A percentile compares a stretch with the other conserved stretches of the same genome.
Evolutionary conservation across 768 basidiomycete species (phyloP).

Genomic region (Tephrocybe sp.): DNA sequence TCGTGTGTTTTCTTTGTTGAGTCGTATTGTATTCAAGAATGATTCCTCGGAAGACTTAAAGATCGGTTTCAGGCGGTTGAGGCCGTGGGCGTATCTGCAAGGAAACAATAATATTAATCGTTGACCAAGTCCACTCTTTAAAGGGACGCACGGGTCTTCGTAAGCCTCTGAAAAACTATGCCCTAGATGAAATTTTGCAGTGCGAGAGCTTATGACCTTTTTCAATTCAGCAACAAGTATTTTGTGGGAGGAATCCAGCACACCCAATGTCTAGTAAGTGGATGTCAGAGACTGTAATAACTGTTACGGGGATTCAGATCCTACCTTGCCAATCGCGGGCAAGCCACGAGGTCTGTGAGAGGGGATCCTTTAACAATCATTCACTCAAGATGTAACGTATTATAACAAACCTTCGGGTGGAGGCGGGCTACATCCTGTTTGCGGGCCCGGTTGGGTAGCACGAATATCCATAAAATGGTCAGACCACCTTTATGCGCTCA

Average conservation of each 20-base stretch:
- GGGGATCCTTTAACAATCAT: not conserved
- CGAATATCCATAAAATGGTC: slow-evolving; percentile 64
- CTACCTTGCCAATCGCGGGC: slow-evolving; percentile 67
- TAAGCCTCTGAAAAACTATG: slow-evolving; percentile 55
- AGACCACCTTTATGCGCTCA: slow-evolving; percentile 42
- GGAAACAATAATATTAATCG: slow-evolving; percentile 6
- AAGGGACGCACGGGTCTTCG: slow-evolving; percentile 56
- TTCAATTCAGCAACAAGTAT: not conserved
- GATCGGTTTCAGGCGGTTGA: slow-evolving; percentile 58
- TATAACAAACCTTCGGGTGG: slow-evolving; percentile 54
- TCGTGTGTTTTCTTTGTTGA: slow-evolving; percentile 41
- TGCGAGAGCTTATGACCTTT: slow-evolving; percentile 64
- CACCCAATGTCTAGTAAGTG: slow-evolving; percentile 61
- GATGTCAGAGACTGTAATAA: not conserved
- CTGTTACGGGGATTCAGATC: slow-evolving; percentile 11
- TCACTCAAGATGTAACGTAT: not conserved
- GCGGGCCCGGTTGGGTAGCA: slow-evolving; percentile 55
- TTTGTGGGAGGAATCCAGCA: slow-evolving; percentile 5
- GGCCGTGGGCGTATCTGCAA: slow-evolving; percentile 48
- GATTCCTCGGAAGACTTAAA: slow-evolving; percentile 48
- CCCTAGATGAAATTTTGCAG: slow-evolving; percentile 65
- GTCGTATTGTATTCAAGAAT: slow-evolving; percentile 51
- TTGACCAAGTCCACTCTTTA: not conserved
- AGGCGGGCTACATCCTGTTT: slow-evolving; percentile 62
- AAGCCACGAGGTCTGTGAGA: slow-evolving; percentile 64